Base-by-base conservation (phyloP, 2,329 filamentous ascomycete species). In the Colletotrichum eremochloae region DNA sequence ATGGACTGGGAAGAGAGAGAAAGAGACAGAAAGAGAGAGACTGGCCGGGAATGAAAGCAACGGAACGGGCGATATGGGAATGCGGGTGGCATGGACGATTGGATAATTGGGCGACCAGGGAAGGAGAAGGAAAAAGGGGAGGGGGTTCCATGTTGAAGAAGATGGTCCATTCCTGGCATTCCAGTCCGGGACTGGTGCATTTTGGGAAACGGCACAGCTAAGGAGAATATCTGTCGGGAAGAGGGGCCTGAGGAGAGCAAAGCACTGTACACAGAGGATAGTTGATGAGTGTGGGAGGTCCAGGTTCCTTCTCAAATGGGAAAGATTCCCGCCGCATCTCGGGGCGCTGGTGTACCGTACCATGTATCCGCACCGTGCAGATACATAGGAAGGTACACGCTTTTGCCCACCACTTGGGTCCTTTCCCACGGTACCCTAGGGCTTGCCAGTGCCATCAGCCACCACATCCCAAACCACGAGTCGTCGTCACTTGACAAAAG, bases 131-230 rank as follows among this genome's bases (percentile, higher is more conserved):
- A 48, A 14, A 12, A 12, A 4, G 46, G 40, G 40, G 12, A 42
- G 2, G 61, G 55, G 18, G 62, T 64, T 29, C 52, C 50, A 46
- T 56, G 20, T 24, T 56, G 62, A 64, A 64, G 62, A 56, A 55
- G 44, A 56, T 33, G 62, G 50, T 11, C 50, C 24, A 52, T 52
- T 20, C 12, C 46, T 52, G 40, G 33, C 42, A 18, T 50, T 24
- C 44, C 31, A 15, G 44, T 12, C 31, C n/a, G 44, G 60, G 46
- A 52, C n/a, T 31, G 42, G 44, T 40, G 12, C 6, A 42, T 58
- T 29, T 20, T 36, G 33, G 36, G 46, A 9, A 20, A 50, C n/a
- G 46, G n/a, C 46, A 29, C 46, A 50, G 46, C 24, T 12, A 24
- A 50, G 31, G 55, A 57, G 36, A 24, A 40, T 24, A 29, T 52